Base-by-base conservation (phyloP, 139 green algal species). In the Diplosphaera chodatii region DNA sequence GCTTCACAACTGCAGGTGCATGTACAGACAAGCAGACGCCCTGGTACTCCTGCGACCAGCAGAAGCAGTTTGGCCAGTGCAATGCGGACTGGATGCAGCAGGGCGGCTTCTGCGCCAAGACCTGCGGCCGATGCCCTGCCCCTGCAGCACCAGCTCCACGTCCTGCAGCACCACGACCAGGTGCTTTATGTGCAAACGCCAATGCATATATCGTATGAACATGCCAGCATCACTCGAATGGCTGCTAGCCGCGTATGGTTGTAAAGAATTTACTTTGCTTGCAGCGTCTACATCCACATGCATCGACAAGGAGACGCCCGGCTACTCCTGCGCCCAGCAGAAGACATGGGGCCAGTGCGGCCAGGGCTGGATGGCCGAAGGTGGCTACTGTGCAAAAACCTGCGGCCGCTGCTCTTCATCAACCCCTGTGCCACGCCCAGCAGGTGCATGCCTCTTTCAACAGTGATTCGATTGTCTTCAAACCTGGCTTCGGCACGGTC, bases 251-350 rank as follows among this genome's bases (percentile, higher is more conserved):
- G 6, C 6, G 37, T 48, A 10, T 48, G 10, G 6, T 6, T 6
- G 8, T 10, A 6, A 20, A 10, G 37, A 10, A 48, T 10, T 48
- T 10, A 10, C 10, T 48, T 27, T 33, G 1, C 1, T 48, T 15
- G 15, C 68, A 22, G 63, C 28, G 0, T 18, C 40, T 72, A 3
- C 68, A 37, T 25, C 48, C 10, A 37, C 40, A 27, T 72, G 68
- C 41, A 72, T 41, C 37, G 68, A 72, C 68, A 65, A 15, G 22
- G 48, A 37, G 29, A 56, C 68, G 22, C 30, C 37, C 28, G 28
- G 68, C 41, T 72, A 66, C 68, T 71, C 40, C 29, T 72, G 68
- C 63, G 28, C 68, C 18, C 68, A 72, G 40, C 68, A 72, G 68
- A 65, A 72, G 41, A 29, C 41, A 15, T 72, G 55, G 55, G 68